phyloP scores from a whole-genome alignment of 495 filamentous ascomycete genomes.

The Podospora bellae-mahoneyi region DNA sequence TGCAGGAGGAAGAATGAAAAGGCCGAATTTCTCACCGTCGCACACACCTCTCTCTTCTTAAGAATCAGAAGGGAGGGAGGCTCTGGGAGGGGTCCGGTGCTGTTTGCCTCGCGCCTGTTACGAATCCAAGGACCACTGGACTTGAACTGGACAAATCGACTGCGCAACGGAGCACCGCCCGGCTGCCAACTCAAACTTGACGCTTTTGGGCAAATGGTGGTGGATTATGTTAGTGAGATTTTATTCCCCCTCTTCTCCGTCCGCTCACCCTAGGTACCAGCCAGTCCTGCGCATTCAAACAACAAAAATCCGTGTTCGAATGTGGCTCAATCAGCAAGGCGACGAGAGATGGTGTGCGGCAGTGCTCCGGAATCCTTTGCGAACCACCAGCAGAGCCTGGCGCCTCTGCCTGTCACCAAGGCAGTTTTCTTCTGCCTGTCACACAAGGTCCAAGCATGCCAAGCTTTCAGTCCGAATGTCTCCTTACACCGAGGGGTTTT shows the following conservation, averaged over 20 bases:
- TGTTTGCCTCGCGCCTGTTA: background rate
- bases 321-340: slow-evolving; percentile 14
- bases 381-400: background rate
- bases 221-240: slow-evolving; percentile 12
- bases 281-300: slow-evolving; percentile 4
- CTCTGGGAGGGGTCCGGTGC: background rate
- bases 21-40: background rate
- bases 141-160: background rate
- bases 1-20: slow-evolving; percentile 11
- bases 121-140: background rate
- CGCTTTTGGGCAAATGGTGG: slow-evolving; percentile 7
- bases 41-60: background rate
- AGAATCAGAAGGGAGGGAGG: background rate
- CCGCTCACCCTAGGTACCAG: background rate
- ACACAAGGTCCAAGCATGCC: slow-evolving; percentile 6
- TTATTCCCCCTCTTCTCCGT: background rate
- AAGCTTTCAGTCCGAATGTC: slow-evolving; percentile 24
- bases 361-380: background rate
- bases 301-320: slow-evolving; percentile 1
- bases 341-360: background rate
- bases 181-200: background rate
- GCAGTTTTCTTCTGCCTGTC: slow-evolving; percentile 17
- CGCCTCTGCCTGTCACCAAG: slow-evolving; percentile 18
- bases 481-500: slow-evolving; percentile 25
- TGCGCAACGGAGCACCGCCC: background rate